phyloP scores from a whole-genome alignment of 768 basidiomycete genomes.

The Tulasnella sp. region DNA sequence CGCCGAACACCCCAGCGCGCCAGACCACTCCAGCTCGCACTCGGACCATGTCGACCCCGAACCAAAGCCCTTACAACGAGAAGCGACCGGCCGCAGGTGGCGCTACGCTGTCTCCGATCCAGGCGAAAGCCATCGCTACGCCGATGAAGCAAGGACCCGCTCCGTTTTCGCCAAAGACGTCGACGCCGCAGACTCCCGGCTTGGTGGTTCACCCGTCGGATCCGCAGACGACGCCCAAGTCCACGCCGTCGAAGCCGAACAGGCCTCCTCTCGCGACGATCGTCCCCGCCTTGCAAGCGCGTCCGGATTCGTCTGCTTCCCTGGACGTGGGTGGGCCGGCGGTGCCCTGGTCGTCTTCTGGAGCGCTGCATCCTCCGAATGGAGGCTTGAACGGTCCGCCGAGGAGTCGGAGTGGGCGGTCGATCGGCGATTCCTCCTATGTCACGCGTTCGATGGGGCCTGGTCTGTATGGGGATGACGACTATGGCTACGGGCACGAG shows the following conservation, averaged over 20 bases:
- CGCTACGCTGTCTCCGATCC: not conserved
- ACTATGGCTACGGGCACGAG: not conserved
- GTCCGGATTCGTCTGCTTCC: conserved; percentile 20
- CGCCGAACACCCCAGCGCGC: not conserved
- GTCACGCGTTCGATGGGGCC: conserved; percentile 20
- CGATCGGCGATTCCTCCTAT: not conserved
- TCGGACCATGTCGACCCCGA: conserved; percentile 2
- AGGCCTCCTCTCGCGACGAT: conserved; percentile 16
- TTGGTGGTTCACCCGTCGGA: not conserved
- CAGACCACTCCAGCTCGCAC: not conserved
- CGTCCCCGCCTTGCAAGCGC: not conserved
- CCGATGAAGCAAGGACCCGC: not conserved
- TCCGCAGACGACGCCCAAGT: conserved; percentile 20
- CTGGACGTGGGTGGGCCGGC: not conserved
- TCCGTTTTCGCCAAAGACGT: conserved; percentile 10
- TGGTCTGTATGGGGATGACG: conserved; percentile 14
- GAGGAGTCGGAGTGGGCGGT: not conserved
- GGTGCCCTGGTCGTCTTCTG: conserved; percentile 22
- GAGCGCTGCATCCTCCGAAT: conserved; percentile 6
- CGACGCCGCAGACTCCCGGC: not conserved
- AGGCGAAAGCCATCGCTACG: not conserved
- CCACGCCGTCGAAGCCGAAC: conserved; percentile 15
- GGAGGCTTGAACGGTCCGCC: not conserved
- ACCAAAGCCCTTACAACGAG: not conserved
- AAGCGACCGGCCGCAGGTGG: not conserved